Percentiles rank a stretch among this genome's conserved stretches.
These are phyloP conservation scores for Xylaria nigripes DNA, from an alignment of 495 filamentous ascomycete species.

Conservation along the genomic window DNA sequence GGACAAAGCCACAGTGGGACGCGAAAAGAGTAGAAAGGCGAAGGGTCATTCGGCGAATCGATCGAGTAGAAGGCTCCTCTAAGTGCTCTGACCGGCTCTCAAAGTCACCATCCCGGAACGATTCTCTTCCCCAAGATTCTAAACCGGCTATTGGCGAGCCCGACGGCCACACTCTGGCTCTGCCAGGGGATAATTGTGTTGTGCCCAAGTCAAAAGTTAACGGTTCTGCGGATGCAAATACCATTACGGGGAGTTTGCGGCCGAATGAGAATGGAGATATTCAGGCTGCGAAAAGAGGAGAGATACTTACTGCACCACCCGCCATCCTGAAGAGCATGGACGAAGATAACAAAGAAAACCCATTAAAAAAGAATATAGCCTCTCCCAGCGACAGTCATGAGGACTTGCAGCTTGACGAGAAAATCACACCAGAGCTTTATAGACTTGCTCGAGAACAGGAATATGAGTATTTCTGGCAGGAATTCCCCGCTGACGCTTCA, in stretches of 20 bases:
- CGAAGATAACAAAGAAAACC: background rate
- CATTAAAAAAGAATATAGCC: background rate
- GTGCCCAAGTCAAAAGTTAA: background rate
- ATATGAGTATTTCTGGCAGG: slow-evolving; percentile 58
- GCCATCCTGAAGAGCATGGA: background rate
- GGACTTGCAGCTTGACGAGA: background rate
- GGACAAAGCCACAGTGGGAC: slow-evolving; percentile 55
- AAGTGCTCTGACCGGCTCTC: background rate
- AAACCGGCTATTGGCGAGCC: background rate
- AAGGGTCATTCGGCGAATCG: slow-evolving; percentile 26
- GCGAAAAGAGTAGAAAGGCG: slow-evolving; percentile 56
- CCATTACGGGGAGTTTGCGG: background rate
- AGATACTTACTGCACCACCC: background rate
- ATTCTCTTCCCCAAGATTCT: background rate
- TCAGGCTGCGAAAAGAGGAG: background rate
- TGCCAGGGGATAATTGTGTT: background rate
- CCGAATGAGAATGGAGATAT: background rate
- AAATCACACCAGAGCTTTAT: background rate
- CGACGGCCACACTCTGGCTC: background rate
- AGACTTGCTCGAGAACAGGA: slow-evolving; percentile 16
- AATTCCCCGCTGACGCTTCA: slow-evolving; percentile 50
- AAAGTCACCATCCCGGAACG: background rate
- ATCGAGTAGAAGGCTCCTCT: slow-evolving; percentile 12
- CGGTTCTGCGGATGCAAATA: background rate
- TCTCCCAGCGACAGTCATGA: slow-evolving; percentile 12